These are phyloP conservation scores for Wakefieldia striispora DNA, from an alignment of 768 basidiomycete species.

Conservation along the genomic window DNA sequence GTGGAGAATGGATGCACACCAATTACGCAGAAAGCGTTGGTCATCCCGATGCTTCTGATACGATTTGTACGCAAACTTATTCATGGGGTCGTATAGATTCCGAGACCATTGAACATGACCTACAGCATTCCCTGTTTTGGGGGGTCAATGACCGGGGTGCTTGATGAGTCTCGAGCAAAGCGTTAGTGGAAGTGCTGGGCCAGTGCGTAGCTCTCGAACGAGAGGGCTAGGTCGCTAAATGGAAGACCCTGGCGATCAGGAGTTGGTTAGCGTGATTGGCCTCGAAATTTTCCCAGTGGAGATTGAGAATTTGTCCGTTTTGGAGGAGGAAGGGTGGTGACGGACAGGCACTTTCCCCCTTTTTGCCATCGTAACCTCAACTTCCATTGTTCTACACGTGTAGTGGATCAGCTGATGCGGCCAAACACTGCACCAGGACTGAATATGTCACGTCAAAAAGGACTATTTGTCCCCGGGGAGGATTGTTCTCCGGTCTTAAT, in stretches of 20 bases:
- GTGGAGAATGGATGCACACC: constrained; percentile 27
- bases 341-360: constrained; percentile 17
- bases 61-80: constrained; percentile 4
- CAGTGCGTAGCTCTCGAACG: constrained; percentile 19
- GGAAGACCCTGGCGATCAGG: constrained; percentile 32
- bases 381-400: constrained; percentile 36
- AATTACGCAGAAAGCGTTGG: constrained; percentile 14
- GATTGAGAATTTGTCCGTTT: constrained; percentile 23
- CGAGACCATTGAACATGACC: constrained; percentile 8
- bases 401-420: constrained; percentile 23
- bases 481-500: constrained; percentile 20
- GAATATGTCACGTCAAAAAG: constrained; percentile 17
- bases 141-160: constrained; percentile 10
- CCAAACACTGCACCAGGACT: constrained; percentile 20
- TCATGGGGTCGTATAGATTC: constrained; percentile 9
- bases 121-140: constrained; percentile 16
- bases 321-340: constrained; percentile 14
- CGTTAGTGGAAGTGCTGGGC: constrained; percentile 2
- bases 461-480: constrained; percentile 26
- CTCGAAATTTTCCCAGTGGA: constrained; percentile 21
- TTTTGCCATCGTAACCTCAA: constrained; percentile 23
- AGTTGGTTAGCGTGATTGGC: constrained; percentile 19
- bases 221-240: constrained; percentile 23
- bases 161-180: constrained; percentile 20
- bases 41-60: constrained; percentile 25